Conservation (phyloP, 129 eudicot species). For the Sambucus nigra region DNA sequence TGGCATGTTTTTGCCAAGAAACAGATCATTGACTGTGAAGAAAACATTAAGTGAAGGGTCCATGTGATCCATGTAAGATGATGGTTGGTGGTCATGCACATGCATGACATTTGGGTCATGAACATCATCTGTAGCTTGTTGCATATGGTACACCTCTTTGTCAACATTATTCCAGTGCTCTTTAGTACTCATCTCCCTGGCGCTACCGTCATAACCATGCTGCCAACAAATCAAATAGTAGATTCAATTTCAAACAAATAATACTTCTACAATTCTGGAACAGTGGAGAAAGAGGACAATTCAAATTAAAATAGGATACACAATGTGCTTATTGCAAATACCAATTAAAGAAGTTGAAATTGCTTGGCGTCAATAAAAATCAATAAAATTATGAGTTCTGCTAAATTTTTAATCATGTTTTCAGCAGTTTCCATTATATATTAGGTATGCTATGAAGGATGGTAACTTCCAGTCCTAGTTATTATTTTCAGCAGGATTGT, state of each 20-base stretch:
- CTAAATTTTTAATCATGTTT: no score
- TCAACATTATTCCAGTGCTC: background rate
- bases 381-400: no score
- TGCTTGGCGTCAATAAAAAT: no score
- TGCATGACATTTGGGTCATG: conserved; percentile 1
- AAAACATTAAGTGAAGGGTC: conserved; percentile 62
- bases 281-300: no score
- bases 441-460: no score
- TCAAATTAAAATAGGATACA: no score
- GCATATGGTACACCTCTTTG: background rate
- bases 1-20: conserved; percentile 39
- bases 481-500: no score
- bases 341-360: no score
- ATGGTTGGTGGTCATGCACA: background rate
- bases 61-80: conserved; percentile 15
- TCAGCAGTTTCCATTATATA: no score
- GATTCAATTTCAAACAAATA: background rate
- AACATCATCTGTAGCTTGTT: background rate
- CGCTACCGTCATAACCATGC: conserved; percentile 2
- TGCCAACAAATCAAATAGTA: conserved; percentile 3
- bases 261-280: background rate
- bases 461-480: no score
- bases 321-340: no score
- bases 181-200: background rate
- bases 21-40: conserved; percentile 43